Conservation (phyloP, 1,139 yeast species). For the Geotrichum fermentans region DNA sequence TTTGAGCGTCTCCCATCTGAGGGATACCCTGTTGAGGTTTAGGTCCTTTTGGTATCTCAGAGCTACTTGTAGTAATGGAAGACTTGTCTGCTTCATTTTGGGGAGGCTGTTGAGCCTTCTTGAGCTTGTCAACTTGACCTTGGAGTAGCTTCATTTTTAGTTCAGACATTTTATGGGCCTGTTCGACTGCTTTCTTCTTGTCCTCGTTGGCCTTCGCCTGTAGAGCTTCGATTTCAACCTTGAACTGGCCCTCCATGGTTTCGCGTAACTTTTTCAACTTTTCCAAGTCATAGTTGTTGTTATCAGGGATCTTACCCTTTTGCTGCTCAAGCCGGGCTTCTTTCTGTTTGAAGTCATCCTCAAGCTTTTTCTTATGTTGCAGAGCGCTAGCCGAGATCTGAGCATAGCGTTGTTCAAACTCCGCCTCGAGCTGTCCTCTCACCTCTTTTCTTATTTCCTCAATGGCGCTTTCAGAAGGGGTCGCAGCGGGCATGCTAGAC, state of each 20-base stretch:
- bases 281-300: not conserved
- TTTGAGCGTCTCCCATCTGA: not conserved
- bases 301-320: not conserved
- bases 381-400: constrained; percentile 5
- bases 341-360: constrained; percentile 12
- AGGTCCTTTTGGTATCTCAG: not conserved
- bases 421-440: constrained; percentile 1
- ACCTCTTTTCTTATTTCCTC: constrained; percentile 7
- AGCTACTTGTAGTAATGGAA: no score
- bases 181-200: constrained; percentile 23
- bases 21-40: not conserved
- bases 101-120: constrained; percentile 24
- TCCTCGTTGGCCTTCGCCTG: constrained; percentile 22
- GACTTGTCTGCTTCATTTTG: not conserved
- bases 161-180: constrained; percentile 26
- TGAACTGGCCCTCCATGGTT: constrained; percentile 17
- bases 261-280: constrained; percentile 11
- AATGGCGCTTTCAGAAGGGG: constrained; percentile 8
- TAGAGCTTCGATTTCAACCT: constrained; percentile 12
- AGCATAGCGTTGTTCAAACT: constrained; percentile 14
- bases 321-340: not conserved
- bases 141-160: constrained; percentile 38
- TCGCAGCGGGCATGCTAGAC: not conserved
- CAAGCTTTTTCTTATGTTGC: not conserved
- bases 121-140: constrained; percentile 36